Evolutionary conservation across 2,329 filamentous ascomycete genomes (phyloP), one percentile per base, ranked within the genome.

Genomic region (Scedosporium minutisporum): DNA sequence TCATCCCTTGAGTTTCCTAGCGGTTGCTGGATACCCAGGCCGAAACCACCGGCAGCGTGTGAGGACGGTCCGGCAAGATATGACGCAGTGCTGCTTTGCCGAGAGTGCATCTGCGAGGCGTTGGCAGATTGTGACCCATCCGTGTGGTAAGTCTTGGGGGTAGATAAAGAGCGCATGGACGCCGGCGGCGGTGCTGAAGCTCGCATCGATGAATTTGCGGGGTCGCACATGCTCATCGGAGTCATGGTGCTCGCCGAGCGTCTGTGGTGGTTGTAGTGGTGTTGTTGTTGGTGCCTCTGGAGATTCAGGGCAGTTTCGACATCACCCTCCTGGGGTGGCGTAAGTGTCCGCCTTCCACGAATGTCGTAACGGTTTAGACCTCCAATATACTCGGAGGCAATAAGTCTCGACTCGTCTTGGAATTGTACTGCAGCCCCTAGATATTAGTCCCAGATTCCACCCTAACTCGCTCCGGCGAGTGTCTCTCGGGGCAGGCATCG

Each of bases 301-400:
- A 55, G 51, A 27, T 55, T 55, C 51, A 57, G 60, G 4, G 46
- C 21, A 14, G 27, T 57, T 23, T 48, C 41, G 3, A 41, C n/a
- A 6, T 55, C 27, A n/a, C 9, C 10, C 5, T 57, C 60, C n/a
- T 23, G 21, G 14, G 48, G 46, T 21, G 60, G 60, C 6, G 60
- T 55, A 48, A 42, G 48, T 27, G 29, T 48, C 14, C 27, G 27
- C n/a, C 29, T 55, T 27, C n/a, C 60, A 14, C 38, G 29, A 2
- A 62, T 79, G 25, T 86, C 81, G 74, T 97, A 97, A 65, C 85
- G 86, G 66, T 85, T 83, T 25, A 87, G 76, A 0, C 93, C 93
- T 3, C 91, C 92, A 61, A 84, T 81, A 72, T 97, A 97, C 72
- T 96, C 92, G 1, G 90, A 93, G 6, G 93, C 93, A 72, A 97